Evolutionary conservation across 768 basidiomycete species (phyloP), one percentile per base, ranked within the genome.

Genomic region (Tubosaeta sp.): DNA sequence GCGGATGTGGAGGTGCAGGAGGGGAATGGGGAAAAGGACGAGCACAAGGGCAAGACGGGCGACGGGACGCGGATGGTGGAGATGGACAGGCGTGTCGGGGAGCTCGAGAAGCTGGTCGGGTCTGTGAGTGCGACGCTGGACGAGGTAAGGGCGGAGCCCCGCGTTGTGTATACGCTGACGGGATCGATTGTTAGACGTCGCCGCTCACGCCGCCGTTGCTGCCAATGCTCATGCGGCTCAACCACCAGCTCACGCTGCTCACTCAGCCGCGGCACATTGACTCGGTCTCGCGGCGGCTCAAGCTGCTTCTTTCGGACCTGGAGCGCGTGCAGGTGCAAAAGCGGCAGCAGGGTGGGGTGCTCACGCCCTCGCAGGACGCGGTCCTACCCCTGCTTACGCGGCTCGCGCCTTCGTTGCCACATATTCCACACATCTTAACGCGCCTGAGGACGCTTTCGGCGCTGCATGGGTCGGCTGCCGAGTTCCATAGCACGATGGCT

Each of bases 221-320:
- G 4, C 86, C 91, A 0, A 80, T 90, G 45, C 77, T 97, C 48
- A 80, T 81, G 16, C 83, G 89, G 41, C 81, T 97, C 41, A 92
- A 91, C 63, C 82, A 83, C 19, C 93, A 97, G 65, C 74, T 98
- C 22, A 82, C 85, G 7, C 76, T 97, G 14, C 83, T 99, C 43
- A 91, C 95, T 0, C 94, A 97, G 72, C 95, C 97, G 0, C 84
- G 95, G 14, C 94, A 98, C 64, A 85, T 98, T 46, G 97, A 99
- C 69, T 89, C 92, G 11, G 88, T 97, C 56, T 95, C 95, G 2
- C 83, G 95, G 5, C 85, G 95, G 5, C 80, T 98, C 55, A 99
- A 98, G 63, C 74, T 97, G 8, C 80, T 98, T 16, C 77, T 95
- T 13, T 86, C 93, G 1, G 97, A 99, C 69, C 80, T 99, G 46